Conservation (phyloP, 139 green algal genomes). For the Deuterostichococcus epilithicus region DNA sequence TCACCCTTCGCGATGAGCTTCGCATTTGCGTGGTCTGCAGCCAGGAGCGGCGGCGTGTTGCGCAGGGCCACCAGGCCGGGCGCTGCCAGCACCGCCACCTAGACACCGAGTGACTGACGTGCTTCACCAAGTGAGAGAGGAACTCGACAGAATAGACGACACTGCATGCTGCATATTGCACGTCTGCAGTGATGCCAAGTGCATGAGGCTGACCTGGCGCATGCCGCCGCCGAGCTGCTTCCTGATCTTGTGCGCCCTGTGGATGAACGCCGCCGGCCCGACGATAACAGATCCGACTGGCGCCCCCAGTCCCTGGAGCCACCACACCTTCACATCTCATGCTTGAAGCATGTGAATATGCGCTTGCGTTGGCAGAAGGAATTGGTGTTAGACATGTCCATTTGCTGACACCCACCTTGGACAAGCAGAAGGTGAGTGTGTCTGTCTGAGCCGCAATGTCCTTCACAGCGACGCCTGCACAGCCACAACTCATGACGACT, state of each 20-base stretch:
- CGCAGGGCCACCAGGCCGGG: constrained; percentile 18
- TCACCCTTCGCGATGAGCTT: constrained; percentile 13
- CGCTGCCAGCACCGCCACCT: constrained; percentile 16
- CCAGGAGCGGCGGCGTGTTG: constrained; percentile 6
- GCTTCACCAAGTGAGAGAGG: no score
- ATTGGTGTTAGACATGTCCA: neutral
- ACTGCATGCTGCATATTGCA: no score
- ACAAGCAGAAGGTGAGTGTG: constrained; percentile 60
- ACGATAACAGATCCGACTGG: constrained; percentile 61
- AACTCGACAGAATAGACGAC: no score
- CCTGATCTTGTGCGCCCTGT: constrained; percentile 27
- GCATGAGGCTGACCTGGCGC: constrained; percentile 59
- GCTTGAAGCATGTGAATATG: neutral
- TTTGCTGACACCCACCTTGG: constrained; percentile 31
- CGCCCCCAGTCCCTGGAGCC: constrained; percentile 50
- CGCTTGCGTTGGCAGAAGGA: neutral
- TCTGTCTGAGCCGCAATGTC: constrained; percentile 12
- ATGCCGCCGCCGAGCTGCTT: constrained; percentile 74
- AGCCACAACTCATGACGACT: no score
- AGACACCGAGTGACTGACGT: no score
- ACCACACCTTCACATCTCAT: neutral
- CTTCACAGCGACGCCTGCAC: constrained; percentile 3
- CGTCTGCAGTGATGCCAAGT: no score
- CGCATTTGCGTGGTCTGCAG: constrained; percentile 20
- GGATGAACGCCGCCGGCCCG: constrained; percentile 43